phyloP scores from a whole-genome alignment of 192 early-diverging fungal species.

The Coemansia sp. region DNA sequence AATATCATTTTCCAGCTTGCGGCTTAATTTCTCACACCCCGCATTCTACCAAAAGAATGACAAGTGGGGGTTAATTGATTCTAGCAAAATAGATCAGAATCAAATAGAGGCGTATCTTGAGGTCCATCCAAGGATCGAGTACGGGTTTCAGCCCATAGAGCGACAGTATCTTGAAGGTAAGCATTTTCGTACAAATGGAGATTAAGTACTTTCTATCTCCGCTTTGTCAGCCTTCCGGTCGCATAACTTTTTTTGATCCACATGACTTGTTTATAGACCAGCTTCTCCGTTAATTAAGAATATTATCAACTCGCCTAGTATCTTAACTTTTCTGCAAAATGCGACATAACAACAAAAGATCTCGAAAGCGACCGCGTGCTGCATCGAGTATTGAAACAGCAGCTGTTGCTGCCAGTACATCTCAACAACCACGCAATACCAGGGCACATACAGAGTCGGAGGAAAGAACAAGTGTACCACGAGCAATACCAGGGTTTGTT shows the following conservation, averaged over 20 bases:
- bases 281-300: not conserved
- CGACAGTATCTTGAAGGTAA: too few relatives aligned
- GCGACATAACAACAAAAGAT: constrained; percentile 1
- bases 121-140: too few relatives aligned
- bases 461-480: constrained; percentile 6
- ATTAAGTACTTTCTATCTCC: not conserved
- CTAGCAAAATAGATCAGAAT: too few relatives aligned
- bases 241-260: not conserved
- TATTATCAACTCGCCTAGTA: not conserved
- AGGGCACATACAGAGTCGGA: constrained; percentile 1
- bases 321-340: not conserved
- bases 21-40: too few relatives aligned
- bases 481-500: constrained; percentile 39
- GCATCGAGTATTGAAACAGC: not conserved
- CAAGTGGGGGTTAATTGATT: too few relatives aligned
- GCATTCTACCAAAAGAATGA: too few relatives aligned
- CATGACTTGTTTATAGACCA: too few relatives aligned
- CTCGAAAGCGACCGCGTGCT: constrained; percentile 17
- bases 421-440: not conserved
- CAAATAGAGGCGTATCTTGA: too few relatives aligned
- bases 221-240: not conserved
- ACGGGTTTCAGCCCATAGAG: too few relatives aligned
- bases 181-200: too few relatives aligned
- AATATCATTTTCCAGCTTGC: too few relatives aligned
- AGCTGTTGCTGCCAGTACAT: not conserved